phyloP scores from a whole-genome alignment of 2,329 filamentous ascomycete genomes.

The Madurella mycetomatis region DNA sequence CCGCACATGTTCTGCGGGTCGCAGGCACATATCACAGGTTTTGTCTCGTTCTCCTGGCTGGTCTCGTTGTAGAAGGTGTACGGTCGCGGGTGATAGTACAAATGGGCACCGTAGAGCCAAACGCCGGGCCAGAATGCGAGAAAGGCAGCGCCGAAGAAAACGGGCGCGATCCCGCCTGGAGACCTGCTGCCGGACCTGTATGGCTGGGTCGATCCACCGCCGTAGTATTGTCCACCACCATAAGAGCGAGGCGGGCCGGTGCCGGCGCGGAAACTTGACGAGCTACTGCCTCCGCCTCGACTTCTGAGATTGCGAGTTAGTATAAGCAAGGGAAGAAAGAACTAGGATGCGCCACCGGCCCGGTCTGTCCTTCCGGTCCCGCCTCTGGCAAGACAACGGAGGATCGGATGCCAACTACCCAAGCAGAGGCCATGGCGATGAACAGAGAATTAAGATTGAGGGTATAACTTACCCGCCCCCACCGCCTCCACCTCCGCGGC shows the following conservation, averaged over 20 bases:
- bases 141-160: conserved; percentile 43
- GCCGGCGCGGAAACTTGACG: conserved; percentile 26
- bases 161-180: conserved; percentile 46
- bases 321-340: too few species aligned
- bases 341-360: too few species aligned
- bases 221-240: conserved; percentile 62
- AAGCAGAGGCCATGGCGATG: neutral
- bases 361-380: too few species aligned
- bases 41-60: conserved; percentile 52
- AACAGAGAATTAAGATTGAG: neutral
- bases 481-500: conserved; percentile 36
- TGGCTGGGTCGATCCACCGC: conserved; percentile 58
- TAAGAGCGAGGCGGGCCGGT: conserved; percentile 51
- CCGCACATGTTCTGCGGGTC: conserved; percentile 53
- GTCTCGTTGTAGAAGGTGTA: conserved; percentile 48
- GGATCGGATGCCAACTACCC: too few species aligned
- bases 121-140: conserved; percentile 59
- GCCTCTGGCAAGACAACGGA: too few species aligned
- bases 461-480: conserved; percentile 10
- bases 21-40: conserved; percentile 60
- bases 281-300: conserved; percentile 35
- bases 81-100: conserved; percentile 52
- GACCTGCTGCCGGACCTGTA: conserved; percentile 53
- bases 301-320: conserved; percentile 27
- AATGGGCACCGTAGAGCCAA: conserved; percentile 61